A percentile compares a stretch with the other conserved stretches of the same genome.
Evolutionary conservation across 1,139 yeast species (phyloP).

Genomic region (Protomyces arabidopsidicola): DNA sequence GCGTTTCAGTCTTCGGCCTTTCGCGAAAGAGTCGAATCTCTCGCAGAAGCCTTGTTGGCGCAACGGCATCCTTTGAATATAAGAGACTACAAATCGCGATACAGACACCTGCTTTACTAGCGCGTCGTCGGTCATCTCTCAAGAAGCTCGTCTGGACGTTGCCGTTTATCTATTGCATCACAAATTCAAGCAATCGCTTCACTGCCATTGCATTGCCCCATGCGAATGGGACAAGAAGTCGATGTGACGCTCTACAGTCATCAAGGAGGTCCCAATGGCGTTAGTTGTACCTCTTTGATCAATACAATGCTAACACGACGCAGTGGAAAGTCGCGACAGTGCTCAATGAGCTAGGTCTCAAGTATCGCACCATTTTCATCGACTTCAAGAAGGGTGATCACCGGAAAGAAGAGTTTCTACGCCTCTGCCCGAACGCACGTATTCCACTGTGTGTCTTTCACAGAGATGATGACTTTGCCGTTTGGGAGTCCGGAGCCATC

Average conservation of each 20-base stretch:
- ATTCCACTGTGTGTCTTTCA: constrained; percentile 56
- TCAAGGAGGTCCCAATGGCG: constrained; percentile 32
- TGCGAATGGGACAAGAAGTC: not conserved
- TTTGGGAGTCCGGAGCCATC: constrained; percentile 59
- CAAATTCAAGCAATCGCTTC: too few species aligned
- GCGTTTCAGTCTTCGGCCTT: too few species aligned
- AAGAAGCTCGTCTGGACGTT: too few species aligned
- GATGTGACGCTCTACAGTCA: constrained; percentile 32
- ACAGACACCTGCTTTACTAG: too few species aligned
- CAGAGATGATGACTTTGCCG: constrained; percentile 40
- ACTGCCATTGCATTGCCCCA: not conserved
- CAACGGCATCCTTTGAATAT: too few species aligned
- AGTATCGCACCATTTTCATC: constrained; percentile 75
- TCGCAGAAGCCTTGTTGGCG: too few species aligned
- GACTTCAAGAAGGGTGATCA: constrained; percentile 51
- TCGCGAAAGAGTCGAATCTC: too few species aligned
- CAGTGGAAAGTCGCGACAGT: constrained; percentile 84
- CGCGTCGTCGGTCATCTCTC: too few species aligned
- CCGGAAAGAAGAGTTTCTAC: constrained; percentile 53
- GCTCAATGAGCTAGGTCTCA: constrained; percentile 70
- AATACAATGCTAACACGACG: constrained; percentile 44
- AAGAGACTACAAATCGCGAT: too few species aligned
- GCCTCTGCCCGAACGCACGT: constrained; percentile 58
- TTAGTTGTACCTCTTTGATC: not conserved
- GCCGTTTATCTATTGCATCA: too few species aligned